Evolutionary conservation across 352 stramenopile species (phyloP).

Genomic region (Phytophthora lateralis): DNA sequence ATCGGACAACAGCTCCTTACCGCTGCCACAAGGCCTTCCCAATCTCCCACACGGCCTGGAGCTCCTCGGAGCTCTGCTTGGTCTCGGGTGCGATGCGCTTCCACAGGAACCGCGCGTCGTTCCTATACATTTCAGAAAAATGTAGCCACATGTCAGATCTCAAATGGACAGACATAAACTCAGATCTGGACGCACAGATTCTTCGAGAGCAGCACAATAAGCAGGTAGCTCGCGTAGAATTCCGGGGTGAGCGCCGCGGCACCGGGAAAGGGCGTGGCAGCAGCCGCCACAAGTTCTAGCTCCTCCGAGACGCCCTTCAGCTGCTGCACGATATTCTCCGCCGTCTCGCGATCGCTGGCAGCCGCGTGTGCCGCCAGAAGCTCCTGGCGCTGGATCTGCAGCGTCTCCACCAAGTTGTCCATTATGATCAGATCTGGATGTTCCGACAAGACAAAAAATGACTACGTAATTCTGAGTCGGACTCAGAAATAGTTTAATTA

Average conservation of each 20-base stretch:
- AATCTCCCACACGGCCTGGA: constrained; percentile 61
- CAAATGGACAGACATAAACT: no score
- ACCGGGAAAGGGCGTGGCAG: constrained; percentile 28
- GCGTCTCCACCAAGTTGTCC: constrained; percentile 51
- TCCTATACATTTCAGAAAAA: constrained; percentile 10
- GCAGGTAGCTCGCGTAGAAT: constrained; percentile 66
- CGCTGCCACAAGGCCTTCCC: constrained; percentile 71
- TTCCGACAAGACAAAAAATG: not conserved
- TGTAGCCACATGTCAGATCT: constrained; percentile 18
- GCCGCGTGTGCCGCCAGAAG: constrained; percentile 37
- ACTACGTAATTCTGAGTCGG: not conserved
- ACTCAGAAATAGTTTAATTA: constrained; percentile 10
- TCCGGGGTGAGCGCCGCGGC: constrained; percentile 45
- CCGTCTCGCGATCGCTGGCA: constrained; percentile 21
- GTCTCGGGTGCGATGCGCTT: constrained; percentile 56
- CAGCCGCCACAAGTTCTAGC: constrained; percentile 59
- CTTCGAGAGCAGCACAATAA: constrained; percentile 55
- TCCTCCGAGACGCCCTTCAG: constrained; percentile 56
- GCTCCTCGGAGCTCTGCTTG: constrained; percentile 50
- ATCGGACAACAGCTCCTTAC: constrained; percentile 25
- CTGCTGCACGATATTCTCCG: constrained; percentile 27
- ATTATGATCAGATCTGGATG: constrained; percentile 28
- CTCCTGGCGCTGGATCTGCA: constrained; percentile 47
- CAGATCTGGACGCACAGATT: constrained; percentile 43
- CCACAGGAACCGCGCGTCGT: constrained; percentile 79